Evolutionary conservation across 2,329 filamentous ascomycete species (phyloP).

Genomic region (Saccharata proteae): DNA sequence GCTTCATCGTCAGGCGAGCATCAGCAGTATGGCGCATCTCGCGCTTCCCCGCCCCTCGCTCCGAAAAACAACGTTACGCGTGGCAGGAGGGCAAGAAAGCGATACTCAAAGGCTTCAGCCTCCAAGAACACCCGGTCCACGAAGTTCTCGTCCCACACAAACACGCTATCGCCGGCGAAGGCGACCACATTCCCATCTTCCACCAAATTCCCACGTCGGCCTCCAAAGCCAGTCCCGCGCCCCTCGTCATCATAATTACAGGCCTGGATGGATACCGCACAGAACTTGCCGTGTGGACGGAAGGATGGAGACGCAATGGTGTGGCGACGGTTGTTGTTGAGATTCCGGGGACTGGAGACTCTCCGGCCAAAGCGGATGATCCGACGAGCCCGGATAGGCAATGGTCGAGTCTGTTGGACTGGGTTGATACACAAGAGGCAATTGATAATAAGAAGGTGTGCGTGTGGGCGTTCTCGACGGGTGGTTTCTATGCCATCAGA

Average conservation of each 20-base stretch:
- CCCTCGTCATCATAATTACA: slow-evolving; percentile 44
- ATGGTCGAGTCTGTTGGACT: slow-evolving; percentile 43
- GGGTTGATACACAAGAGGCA: slow-evolving; percentile 34
- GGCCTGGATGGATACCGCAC: slow-evolving; percentile 49
- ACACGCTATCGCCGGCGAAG: slow-evolving; percentile 39
- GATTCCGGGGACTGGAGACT: slow-evolving; percentile 47
- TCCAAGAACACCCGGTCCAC: slow-evolving; percentile 40
- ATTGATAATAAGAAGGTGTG: slow-evolving; percentile 38
- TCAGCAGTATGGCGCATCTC: slow-evolving; percentile 63
- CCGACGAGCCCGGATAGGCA: slow-evolving; percentile 40
- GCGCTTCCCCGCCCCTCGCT: slow-evolving; percentile 49
- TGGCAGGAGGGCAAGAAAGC: slow-evolving; percentile 54
- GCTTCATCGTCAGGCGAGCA: slow-evolving; percentile 43
- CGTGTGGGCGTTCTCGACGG: slow-evolving; percentile 47
- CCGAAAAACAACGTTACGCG: slow-evolving; percentile 43
- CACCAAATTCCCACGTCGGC: slow-evolving; percentile 45
- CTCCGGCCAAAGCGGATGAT: slow-evolving; percentile 36
- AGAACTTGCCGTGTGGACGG: slow-evolving; percentile 41
- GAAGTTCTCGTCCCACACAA: slow-evolving; percentile 52
- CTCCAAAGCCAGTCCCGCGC: slow-evolving; percentile 30
- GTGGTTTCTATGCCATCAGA: slow-evolving; percentile 47
- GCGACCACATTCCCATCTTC: slow-evolving; percentile 49
- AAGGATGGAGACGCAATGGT: slow-evolving; percentile 36
- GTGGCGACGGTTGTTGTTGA: slow-evolving; percentile 41
- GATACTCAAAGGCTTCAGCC: slow-evolving; percentile 43